These are phyloP conservation scores for Pseudophaeomoniella oleicola DNA, from an alignment of 2,329 filamentous ascomycete genomes.

Conservation along the genomic window DNA sequence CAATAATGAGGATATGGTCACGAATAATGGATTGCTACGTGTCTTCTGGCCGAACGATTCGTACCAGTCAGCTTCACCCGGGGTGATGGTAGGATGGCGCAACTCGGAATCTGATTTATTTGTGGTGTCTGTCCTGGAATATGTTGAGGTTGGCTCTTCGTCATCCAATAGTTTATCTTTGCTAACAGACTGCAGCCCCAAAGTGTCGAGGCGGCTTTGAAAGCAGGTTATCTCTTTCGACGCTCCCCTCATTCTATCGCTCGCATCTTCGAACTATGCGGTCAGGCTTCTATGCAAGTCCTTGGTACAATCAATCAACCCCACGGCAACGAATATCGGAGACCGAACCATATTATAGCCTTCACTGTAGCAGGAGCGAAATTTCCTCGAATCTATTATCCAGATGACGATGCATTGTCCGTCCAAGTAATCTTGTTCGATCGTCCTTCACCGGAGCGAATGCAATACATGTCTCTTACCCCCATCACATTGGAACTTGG, in stretches of 20 bases:
- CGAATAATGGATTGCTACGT: slow-evolving; percentile 72
- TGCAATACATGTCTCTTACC: slow-evolving; percentile 90
- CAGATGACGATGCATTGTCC: slow-evolving; percentile 47
- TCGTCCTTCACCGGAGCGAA: slow-evolving; percentile 65
- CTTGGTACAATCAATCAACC: slow-evolving; percentile 64
- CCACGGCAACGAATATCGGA: slow-evolving; percentile 32
- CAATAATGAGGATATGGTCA: slow-evolving; percentile 47
- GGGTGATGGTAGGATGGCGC: slow-evolving; percentile 87
- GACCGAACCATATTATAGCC: slow-evolving; percentile 56
- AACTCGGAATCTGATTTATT: slow-evolving; percentile 86
- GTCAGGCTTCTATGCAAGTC: slow-evolving; percentile 68
- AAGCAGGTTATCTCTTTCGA: slow-evolving; percentile 68
- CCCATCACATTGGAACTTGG: slow-evolving; percentile 76
- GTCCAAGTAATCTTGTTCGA: slow-evolving; percentile 85
- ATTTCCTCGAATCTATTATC: slow-evolving; percentile 61
- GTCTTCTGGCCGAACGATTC: slow-evolving; percentile 96
- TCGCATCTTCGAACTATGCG: slow-evolving; percentile 73
- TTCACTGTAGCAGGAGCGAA: slow-evolving; percentile 34
- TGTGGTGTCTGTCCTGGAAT: slow-evolving; percentile 76
- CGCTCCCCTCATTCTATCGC: slow-evolving; percentile 66
- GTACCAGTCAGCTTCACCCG: slow-evolving; percentile 54
- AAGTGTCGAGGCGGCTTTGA: slow-evolving; percentile 77
- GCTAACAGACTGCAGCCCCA: slow-evolving; percentile 37
- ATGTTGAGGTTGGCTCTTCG: slow-evolving; percentile 59
- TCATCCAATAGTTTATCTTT: not conserved